Evolutionary conservation across 2,329 filamentous ascomycete species (phyloP), one percentile per base, ranked within the genome.

Genomic region (Fusarium sambucinum): DNA sequence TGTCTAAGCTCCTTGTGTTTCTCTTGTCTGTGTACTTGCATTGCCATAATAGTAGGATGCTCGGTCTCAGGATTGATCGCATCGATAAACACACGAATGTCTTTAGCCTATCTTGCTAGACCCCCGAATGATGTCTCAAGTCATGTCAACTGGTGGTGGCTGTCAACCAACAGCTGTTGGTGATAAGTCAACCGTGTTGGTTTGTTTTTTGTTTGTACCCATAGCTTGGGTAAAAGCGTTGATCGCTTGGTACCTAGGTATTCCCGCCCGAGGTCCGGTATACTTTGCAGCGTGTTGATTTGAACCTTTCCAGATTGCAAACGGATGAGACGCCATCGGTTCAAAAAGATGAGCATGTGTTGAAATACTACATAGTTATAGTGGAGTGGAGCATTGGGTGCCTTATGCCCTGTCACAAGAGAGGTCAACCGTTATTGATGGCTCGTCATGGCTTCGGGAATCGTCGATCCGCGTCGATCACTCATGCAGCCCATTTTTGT

Each of bases 401-500:
- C 52, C 53, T 41, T 51, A 17, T 44, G 27, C 46, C 33, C 32
- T 53, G 44, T 54, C 6, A 40, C 33, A 52, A 68, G 55, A 59
- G 55, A 45, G 32, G 27, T 37, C 29, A 40, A 52, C 52, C 48
- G 60, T 62, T 61, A 52, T 35, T 25, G 42, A 67, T 57, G 45
- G 44, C 41, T 56, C 19, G 29, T 44, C 50, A 42, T 66, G 29
- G 59, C 46, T 53, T 68, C 67, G 66, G 66, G 66, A 70, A 68
- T 68, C 67, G 67, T 56, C 41, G 63, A 70, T 68, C 68, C 50
- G 35, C 40, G 67, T 68, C 55, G 68, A 70, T 70, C 68, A 66
- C 41, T 55, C 46, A 62, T 65, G 65, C 51, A 66, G 38, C 51
- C 59, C 30, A 44, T 45, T 58, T 63, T 54, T 54, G 50, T 30